Evolutionary conservation across 345 rosid genomes (phyloP).

Genomic region (Balakata baccata): DNA sequence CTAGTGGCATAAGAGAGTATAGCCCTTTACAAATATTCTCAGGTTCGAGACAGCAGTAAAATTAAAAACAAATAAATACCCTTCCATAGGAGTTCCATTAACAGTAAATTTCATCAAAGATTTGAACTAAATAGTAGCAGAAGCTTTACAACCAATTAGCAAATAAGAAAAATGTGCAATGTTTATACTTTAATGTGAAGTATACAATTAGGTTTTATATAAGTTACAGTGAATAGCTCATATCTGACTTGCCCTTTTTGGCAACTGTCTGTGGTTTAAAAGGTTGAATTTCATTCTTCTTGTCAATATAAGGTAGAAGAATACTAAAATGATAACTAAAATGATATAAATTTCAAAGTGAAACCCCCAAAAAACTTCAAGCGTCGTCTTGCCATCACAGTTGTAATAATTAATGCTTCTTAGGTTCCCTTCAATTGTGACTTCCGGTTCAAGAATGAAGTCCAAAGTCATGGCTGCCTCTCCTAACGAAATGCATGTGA

Average conservation of each 20-base stretch:
- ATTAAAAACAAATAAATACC: no score
- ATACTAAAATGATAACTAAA: conserved; percentile 42
- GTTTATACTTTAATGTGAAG: neutral
- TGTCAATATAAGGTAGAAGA: conserved; percentile 51
- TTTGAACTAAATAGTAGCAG: neutral
- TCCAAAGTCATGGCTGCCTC: conserved; percentile 56
- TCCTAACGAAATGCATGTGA: conserved; percentile 59
- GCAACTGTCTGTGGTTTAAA: conserved; percentile 47
- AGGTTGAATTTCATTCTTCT: conserved; percentile 46
- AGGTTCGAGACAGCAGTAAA: no score
- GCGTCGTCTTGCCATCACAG: conserved; percentile 26
- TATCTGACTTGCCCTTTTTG: conserved; percentile 29
- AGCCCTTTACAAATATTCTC: no score
- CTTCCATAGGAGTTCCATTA: no score
- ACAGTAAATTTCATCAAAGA: no score
- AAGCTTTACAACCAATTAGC: neutral
- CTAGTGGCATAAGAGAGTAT: no score
- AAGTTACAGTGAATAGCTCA: conserved; percentile 18
- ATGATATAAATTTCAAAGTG: conserved; percentile 48
- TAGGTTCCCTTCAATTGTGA: conserved; percentile 22
- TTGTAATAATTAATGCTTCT: conserved; percentile 45
- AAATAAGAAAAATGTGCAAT: neutral
- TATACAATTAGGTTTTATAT: neutral
- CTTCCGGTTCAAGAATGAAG: conserved; percentile 77
- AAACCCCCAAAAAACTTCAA: conserved; percentile 37